Percentiles rank a stretch among this genome's conserved stretches.
phyloP scores from a whole-genome alignment of 148 eudicot species.

The Salicornia ramosissima region DNA sequence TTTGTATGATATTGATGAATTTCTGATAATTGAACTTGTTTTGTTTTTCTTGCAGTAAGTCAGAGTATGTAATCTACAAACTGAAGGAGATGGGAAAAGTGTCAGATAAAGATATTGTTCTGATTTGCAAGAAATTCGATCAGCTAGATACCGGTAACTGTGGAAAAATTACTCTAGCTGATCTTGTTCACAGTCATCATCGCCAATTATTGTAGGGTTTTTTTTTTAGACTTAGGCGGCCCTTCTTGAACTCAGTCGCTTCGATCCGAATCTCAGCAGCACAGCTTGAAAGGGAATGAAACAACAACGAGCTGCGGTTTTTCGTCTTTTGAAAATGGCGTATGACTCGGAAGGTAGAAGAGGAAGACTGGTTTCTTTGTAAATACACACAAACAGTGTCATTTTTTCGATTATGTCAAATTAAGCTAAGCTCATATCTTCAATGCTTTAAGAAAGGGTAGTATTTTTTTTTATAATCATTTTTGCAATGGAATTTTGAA shows the following conservation, averaged over 20 bases:
- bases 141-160: constrained; percentile 66
- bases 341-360: background rate
- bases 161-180: constrained; percentile 87
- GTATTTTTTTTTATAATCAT: too few species aligned
- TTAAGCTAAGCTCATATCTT: background rate
- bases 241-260: background rate
- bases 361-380: background rate
- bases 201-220: constrained; percentile 14
- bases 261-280: background rate
- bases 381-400: constrained; percentile 8
- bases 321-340: background rate
- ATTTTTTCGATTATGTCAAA: background rate
- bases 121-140: constrained; percentile 72
- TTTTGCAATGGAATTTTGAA: background rate
- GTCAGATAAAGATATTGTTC: constrained; percentile 74
- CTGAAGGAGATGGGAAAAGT: constrained; percentile 92
- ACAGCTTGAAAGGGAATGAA: background rate
- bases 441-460: background rate
- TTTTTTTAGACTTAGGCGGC: background rate
- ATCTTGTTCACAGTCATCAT: constrained; percentile 57
- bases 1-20: too few species aligned
- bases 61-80: constrained; percentile 96
- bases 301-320: background rate
- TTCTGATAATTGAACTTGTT: too few species aligned
- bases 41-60: constrained; percentile 89